phyloP scores from a whole-genome alignment of 768 basidiomycete species.

The Coprinopsis strossmayeri region DNA sequence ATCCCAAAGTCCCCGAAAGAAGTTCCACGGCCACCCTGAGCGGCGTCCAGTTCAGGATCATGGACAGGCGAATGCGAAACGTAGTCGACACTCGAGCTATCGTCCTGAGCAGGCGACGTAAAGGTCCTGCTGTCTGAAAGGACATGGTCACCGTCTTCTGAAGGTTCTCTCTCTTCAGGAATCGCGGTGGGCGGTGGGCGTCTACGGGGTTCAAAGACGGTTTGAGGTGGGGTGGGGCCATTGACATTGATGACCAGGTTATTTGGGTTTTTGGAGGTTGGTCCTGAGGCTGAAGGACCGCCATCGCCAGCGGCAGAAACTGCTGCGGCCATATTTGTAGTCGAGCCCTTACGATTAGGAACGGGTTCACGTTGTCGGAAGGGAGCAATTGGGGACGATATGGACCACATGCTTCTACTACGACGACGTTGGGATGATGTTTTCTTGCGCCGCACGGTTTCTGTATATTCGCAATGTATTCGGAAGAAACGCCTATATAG shows the following conservation, averaged over 20 bases:
- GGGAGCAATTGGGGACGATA: too few species aligned
- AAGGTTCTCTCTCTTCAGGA: conserved; percentile 6
- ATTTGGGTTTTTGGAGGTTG: not conserved
- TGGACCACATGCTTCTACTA: too few species aligned
- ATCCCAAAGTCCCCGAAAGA: not conserved
- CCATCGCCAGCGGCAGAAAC: too few species aligned
- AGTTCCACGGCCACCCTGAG: conserved; percentile 8
- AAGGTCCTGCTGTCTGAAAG: too few species aligned
- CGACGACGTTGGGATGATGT: too few species aligned
- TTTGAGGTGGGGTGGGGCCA: too few species aligned
- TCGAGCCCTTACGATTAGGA: too few species aligned
- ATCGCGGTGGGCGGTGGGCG: not conserved
- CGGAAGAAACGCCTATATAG: conserved; percentile 34
- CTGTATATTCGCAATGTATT: conserved; percentile 34
- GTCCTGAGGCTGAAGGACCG: too few species aligned
- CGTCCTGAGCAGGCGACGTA: not conserved
- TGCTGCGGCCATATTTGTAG: too few species aligned
- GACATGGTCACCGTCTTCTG: conserved; percentile 2
- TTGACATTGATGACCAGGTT: too few species aligned
- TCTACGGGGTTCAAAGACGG: too few species aligned
- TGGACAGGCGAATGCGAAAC: not conserved
- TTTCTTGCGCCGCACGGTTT: conserved; percentile 24
- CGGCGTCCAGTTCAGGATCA: conserved; percentile 11
- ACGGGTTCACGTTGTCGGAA: too few species aligned
- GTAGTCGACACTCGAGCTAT: not conserved